Evolutionary conservation across 305 asterid genomes (phyloP).

Genomic region (Plantago coronopus): DNA sequence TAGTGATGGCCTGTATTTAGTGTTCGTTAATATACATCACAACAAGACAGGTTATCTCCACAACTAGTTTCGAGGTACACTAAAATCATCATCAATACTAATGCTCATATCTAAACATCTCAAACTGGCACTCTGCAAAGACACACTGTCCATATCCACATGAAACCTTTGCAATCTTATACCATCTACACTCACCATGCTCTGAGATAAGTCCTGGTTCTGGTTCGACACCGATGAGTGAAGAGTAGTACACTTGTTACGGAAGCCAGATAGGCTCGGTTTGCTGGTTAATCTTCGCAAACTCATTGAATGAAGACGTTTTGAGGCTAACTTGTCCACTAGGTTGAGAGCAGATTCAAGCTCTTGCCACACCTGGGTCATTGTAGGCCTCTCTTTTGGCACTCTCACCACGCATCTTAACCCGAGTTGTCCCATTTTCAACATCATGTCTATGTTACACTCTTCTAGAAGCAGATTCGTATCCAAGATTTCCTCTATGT

Average conservation of each 20-base stretch:
- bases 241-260: slow-evolving; percentile 4
- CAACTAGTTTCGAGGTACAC: slow-evolving; percentile 12
- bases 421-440: slow-evolving; percentile 61
- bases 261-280: slow-evolving; percentile 10
- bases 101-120: slow-evolving; percentile 52
- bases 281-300: slow-evolving; percentile 5
- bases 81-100: slow-evolving; percentile 35
- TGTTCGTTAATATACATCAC: background rate
- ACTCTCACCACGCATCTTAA: slow-evolving; percentile 55
- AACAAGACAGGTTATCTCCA: background rate
- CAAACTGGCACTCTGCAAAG: slow-evolving; percentile 56
- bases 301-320: slow-evolving; percentile 10
- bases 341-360: slow-evolving; percentile 41
- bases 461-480: slow-evolving; percentile 47
- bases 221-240: background rate
- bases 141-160: slow-evolving; percentile 45
- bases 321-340: slow-evolving; percentile 14
- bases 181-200: slow-evolving; percentile 48
- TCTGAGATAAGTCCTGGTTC: slow-evolving; percentile 31
- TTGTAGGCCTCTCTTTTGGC: slow-evolving; percentile 72
- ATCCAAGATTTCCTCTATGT: slow-evolving; percentile 53
- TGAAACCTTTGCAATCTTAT: slow-evolving; percentile 57
- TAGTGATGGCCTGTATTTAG: background rate
- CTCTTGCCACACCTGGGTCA: slow-evolving; percentile 58
- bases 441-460: slow-evolving; percentile 61